phyloP scores from a whole-genome alignment of 2,329 filamentous ascomycete genomes.

The Cryoendolithus antarcticus region DNA sequence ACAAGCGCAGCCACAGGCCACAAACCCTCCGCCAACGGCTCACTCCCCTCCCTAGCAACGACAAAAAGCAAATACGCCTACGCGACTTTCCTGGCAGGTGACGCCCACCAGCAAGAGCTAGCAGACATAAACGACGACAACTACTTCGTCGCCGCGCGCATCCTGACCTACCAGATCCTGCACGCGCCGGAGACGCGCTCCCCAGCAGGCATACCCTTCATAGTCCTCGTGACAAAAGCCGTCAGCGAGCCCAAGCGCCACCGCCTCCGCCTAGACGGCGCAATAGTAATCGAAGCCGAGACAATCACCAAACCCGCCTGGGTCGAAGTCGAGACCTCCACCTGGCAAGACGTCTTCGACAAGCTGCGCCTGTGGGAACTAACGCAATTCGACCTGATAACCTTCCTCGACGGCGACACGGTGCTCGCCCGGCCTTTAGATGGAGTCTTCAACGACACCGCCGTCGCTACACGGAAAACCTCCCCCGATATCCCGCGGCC shows the following conservation, averaged over 20 bases:
- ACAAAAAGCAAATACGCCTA: constrained; percentile 48
- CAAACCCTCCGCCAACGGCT: constrained; percentile 1
- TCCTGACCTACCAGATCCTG: constrained; percentile 21
- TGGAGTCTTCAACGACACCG: constrained; percentile 5
- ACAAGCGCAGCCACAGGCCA: neutral
- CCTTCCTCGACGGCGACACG: constrained; percentile 24
- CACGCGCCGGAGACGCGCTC: constrained; percentile 19
- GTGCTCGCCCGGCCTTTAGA: constrained; percentile 19
- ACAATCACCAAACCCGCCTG: constrained; percentile 3
- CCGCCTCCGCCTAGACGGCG: constrained; percentile 16
- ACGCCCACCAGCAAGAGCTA: constrained; percentile 5
- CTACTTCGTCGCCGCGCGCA: constrained; percentile 20
- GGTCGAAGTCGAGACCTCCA: neutral
- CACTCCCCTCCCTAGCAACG: constrained; percentile 16
- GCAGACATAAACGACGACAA: constrained; percentile 13
- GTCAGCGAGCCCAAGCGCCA: constrained; percentile 11
- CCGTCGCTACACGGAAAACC: neutral
- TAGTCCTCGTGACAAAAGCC: constrained; percentile 5
- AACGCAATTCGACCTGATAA: constrained; percentile 24
- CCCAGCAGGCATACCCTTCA: constrained; percentile 15
- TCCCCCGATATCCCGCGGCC: neutral
- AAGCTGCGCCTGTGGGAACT: constrained; percentile 29
- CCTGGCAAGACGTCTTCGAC: constrained; percentile 25
- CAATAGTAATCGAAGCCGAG: constrained; percentile 13
- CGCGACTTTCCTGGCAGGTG: constrained; percentile 17